Conservation (phyloP, 139 green algal species). For the Micractinium conductrix region DNA sequence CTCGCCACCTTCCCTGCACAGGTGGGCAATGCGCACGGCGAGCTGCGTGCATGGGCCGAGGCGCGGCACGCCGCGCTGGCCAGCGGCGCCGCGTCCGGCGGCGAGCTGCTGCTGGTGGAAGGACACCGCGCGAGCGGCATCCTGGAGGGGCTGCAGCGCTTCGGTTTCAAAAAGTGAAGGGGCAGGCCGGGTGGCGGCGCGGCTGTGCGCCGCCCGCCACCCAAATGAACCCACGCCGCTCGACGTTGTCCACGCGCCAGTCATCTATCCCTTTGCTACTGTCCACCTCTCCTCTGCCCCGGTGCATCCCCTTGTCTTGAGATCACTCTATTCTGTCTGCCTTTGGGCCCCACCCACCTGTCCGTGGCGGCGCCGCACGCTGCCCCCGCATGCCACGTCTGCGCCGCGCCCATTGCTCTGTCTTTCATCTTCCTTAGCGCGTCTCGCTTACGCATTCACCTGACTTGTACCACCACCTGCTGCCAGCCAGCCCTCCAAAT, state of each 20-base stretch:
- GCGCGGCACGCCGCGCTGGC: not conserved
- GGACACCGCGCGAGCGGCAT: slow-evolving; percentile 72
- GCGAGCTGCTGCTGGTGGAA: slow-evolving; percentile 30
- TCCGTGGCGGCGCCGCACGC: not conserved
- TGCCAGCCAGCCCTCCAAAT: not conserved
- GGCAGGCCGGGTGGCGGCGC: not conserved
- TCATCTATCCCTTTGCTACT: too few relatives aligned
- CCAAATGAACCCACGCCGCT: not conserved
- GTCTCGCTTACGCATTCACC: too few relatives aligned
- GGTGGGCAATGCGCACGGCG: slow-evolving; percentile 87
- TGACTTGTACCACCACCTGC: not conserved
- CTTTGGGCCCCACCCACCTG: not conserved
- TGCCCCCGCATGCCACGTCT: not conserved
- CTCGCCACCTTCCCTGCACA: slow-evolving; percentile 42
- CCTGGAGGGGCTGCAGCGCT: slow-evolving; percentile 74
- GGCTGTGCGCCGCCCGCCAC: too few relatives aligned
- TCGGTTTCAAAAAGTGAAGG: slow-evolving; percentile 57
- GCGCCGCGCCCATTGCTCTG: too few relatives aligned
- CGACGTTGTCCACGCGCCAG: too few relatives aligned
- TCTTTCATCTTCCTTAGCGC: too few relatives aligned
- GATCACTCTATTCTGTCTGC: too few relatives aligned
- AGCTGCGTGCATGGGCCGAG: slow-evolving; percentile 61
- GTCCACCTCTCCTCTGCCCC: not conserved
- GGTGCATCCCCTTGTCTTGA: too few relatives aligned
- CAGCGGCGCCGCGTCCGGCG: too few relatives aligned